Conservation (phyloP, 1,139 yeast genomes). For the Blastobotrys proliferans region DNA sequence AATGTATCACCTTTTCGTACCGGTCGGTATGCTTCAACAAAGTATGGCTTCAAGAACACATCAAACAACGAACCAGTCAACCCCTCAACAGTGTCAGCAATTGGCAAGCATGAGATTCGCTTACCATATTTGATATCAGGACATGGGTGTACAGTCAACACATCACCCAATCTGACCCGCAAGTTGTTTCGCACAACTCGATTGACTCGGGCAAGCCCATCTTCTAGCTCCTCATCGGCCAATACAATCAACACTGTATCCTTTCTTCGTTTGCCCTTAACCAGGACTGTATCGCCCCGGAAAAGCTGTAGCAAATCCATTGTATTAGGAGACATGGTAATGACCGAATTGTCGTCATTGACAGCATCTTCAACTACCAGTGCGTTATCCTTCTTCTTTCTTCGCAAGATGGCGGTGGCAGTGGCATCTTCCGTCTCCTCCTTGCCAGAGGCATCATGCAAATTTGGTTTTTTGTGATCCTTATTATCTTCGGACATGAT, state of each 20-base stretch:
- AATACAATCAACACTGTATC: slow-evolving; percentile 96
- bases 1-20: slow-evolving; percentile 97
- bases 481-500: slow-evolving; percentile 6
- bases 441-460: slow-evolving; percentile 56
- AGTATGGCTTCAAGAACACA: slow-evolving; percentile 94
- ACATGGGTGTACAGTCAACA: slow-evolving; percentile 87
- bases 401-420: slow-evolving; percentile 95
- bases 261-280: slow-evolving; percentile 96
- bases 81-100: slow-evolving; percentile 98
- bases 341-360: slow-evolving; percentile 94
- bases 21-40: slow-evolving; percentile 98
- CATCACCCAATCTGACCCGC: slow-evolving; percentile 90
- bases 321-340: slow-evolving; percentile 90
- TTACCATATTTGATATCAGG: slow-evolving; percentile 93
- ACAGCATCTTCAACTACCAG: slow-evolving; percentile 95
- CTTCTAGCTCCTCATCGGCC: slow-evolving; percentile 95
- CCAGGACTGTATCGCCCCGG: slow-evolving; percentile 96
- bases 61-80: slow-evolving; percentile 96
- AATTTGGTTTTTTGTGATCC: slow-evolving; percentile 23
- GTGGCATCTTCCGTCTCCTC: slow-evolving; percentile 67
- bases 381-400: slow-evolving; percentile 96
- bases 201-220: slow-evolving; percentile 90
- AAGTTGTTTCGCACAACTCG: slow-evolving; percentile 94
- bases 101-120: slow-evolving; percentile 91
- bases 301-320: slow-evolving; percentile 93